Percentiles rank a stretch among this genome's conserved stretches.
Conservation (phyloP, 202 grass and related monocot species). For the Bolboschoenoplectus hybrid region DNA sequence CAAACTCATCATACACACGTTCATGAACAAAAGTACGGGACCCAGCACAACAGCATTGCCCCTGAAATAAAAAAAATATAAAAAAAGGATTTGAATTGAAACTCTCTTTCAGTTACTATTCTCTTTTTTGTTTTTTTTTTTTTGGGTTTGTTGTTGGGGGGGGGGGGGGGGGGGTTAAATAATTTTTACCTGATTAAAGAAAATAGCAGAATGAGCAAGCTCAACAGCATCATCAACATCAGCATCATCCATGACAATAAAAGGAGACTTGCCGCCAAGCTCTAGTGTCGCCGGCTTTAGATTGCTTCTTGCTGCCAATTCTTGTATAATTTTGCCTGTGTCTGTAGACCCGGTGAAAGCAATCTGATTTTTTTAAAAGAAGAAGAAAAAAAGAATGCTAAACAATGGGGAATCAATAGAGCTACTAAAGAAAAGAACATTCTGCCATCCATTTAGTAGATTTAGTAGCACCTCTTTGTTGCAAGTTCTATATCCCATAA, state of each 20-base stretch:
- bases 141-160: neutral
- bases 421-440: neutral
- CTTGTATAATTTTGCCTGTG: conserved; percentile 81
- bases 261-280: conserved; percentile 94
- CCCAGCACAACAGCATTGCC: conserved; percentile 94
- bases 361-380: conserved; percentile 49
- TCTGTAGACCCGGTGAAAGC: conserved; percentile 94
- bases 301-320: conserved; percentile 93
- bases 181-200: conserved; percentile 91
- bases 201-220: conserved; percentile 87
- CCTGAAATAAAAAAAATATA: conserved; percentile 47
- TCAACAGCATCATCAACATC: conserved; percentile 87
- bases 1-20: conserved; percentile 82
- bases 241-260: conserved; percentile 96
- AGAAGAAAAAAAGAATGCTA: neutral
- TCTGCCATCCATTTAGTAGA: neutral
- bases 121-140: neutral
- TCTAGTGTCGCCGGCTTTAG: conserved; percentile 90
- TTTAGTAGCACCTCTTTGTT: neutral
- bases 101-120: neutral
- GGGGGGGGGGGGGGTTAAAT: neutral
- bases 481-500: neutral
- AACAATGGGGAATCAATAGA: neutral
- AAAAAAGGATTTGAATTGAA: neutral
- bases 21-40: conserved; percentile 99